Evolutionary conservation across 768 basidiomycete genomes (phyloP).

Genomic region (Lactarius evosmus): DNA sequence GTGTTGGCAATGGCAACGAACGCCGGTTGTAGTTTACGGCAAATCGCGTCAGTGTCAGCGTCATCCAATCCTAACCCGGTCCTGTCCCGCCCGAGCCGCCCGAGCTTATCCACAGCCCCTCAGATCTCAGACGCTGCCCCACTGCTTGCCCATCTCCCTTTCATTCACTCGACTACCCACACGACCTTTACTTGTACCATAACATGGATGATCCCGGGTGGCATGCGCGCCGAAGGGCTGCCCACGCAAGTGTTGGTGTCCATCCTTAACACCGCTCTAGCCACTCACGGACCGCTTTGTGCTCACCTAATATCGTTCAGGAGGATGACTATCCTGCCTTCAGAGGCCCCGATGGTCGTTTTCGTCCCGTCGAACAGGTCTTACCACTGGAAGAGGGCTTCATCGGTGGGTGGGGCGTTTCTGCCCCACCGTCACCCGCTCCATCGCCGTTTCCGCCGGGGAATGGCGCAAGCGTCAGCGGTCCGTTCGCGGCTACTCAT

Average conservation of each 20-base stretch:
- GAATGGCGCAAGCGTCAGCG: conserved; percentile 32
- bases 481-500: background rate
- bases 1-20: conserved; percentile 5
- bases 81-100: no score
- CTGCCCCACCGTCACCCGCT: conserved; percentile 32
- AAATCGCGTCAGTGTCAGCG: background rate
- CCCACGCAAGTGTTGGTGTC: conserved; percentile 41
- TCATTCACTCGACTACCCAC: background rate
- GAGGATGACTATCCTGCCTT: conserved; percentile 32
- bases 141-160: background rate
- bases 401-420: conserved; percentile 53
- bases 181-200: background rate
- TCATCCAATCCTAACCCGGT: background rate
- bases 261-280: background rate
- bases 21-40: background rate
- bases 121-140: background rate
- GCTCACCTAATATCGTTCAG: conserved; percentile 35
- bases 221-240: conserved; percentile 63
- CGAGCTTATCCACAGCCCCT: background rate
- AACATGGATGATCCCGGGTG: conserved; percentile 77
- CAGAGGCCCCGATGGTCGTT: conserved; percentile 49
- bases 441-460: conserved; percentile 51
- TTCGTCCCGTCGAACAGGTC: conserved; percentile 54
- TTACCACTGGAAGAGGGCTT: conserved; percentile 59
- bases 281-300: conserved; percentile 22